Percentiles rank a stretch among this genome's conserved stretches.
Conservation (phyloP, 768 basidiomycete genomes). For the Gymnopilus junonius region DNA sequence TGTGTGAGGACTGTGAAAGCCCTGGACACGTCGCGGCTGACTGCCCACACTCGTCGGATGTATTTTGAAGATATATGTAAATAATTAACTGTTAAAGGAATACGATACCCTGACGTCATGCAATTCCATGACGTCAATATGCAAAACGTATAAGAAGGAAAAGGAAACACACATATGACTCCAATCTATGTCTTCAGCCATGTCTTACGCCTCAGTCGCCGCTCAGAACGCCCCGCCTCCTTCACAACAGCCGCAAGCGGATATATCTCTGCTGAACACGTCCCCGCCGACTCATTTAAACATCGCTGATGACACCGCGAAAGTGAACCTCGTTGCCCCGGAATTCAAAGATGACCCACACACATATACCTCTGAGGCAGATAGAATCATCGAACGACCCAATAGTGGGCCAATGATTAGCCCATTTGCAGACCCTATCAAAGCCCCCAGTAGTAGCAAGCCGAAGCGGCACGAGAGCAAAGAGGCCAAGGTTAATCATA, state of each 20-base stretch:
- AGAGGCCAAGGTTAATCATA: constrained; percentile 54
- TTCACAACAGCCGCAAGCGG: constrained; percentile 62
- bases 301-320: constrained; percentile 51
- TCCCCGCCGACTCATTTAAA: constrained; percentile 39
- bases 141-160: constrained; percentile 5
- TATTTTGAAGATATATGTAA: constrained; percentile 58
- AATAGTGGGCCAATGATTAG: neutral
- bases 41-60: constrained; percentile 86
- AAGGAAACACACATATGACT: neutral
- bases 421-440: constrained; percentile 6
- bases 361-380: constrained; percentile 34
- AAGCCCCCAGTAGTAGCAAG: constrained; percentile 13
- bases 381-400: neutral
- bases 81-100: constrained; percentile 21
- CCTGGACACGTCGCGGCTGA: constrained; percentile 75
- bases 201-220: constrained; percentile 78
- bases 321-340: constrained; percentile 59
- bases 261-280: constrained; percentile 65
- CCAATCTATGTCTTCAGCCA: constrained; percentile 29
- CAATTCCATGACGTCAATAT: constrained; percentile 20
- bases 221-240: constrained; percentile 58
- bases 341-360: constrained; percentile 52
- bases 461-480: constrained; percentile 44
- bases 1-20: constrained; percentile 86
- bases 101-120: constrained; percentile 31